Base-by-base conservation (phyloP, 805 yeast species). In the Pichia rugopelliculosa region DNA sequence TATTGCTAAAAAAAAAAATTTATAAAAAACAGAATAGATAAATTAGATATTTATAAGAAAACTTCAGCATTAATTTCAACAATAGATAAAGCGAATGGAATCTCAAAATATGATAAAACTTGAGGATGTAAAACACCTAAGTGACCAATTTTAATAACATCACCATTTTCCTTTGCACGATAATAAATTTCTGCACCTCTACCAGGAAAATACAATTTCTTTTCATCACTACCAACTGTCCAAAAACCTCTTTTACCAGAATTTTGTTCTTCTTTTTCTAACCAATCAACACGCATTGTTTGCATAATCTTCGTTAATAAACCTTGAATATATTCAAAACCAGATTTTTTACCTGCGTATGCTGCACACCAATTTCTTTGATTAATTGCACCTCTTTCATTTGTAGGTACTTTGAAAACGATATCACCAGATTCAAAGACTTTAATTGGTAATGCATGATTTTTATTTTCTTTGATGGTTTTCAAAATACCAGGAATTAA, bases 361-460 rank as follows among this genome's bases (percentile, higher is more conserved):
- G 91, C 77, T 27, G 98, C 98, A 59, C 86, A 84, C 90, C 96
- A 93, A 64, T 87, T 84, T 68, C 98, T 85, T 74, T 87, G 88
- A 69, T 93, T 93, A 67, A 71, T 79, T 7, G 98, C 95, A 57
- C 84, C 86, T 70, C 96, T 82, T 73, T 93, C 99, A 8, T 45
- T 24, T 48, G 83, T 70, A 22, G 75, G 65, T 63, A 89, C 82
- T 70, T 91, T 89, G 71, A 85, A 80, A 20, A 88, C 96, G 52
- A 93, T 84, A 68, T 93, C 99, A 59, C 96, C 97, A 56, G 87
- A 74, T 73, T 93, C 99, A 57, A 93, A 93, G 50, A 95, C 96
- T 67, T 80, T 84, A 62, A 95, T 86, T 41, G 99, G 99, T 61
- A 93, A 76, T 2, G 96, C 75, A 67, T 95, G 98, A 66, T 89